Evolutionary conservation across 2,329 filamentous ascomycete species (phyloP).

Genomic region (Didymella segeticola): DNA sequence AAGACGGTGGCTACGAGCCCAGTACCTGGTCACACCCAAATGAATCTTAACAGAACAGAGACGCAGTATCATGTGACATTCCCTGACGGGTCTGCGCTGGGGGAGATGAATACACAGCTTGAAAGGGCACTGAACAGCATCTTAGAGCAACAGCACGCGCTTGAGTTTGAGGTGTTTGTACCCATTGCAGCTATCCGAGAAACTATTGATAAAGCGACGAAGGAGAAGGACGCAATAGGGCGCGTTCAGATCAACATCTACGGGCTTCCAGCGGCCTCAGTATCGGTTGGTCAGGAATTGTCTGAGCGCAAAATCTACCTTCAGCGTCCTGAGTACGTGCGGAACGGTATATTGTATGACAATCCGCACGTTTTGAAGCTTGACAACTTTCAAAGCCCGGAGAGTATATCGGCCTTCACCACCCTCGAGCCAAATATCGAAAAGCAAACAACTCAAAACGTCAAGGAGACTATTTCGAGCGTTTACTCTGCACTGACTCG

Average conservation of each 20-base stretch:
- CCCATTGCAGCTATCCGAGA: slow-evolving; percentile 28
- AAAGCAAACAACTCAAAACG: slow-evolving; percentile 8
- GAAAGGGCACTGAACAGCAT: slow-evolving; percentile 27
- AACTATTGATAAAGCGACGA: slow-evolving; percentile 27
- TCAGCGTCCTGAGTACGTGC: slow-evolving; percentile 30
- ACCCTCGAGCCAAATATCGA: slow-evolving; percentile 2
- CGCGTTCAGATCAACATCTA: slow-evolving; percentile 38
- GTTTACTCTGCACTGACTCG: slow-evolving; percentile 35
- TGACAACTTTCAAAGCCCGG: slow-evolving; percentile 28
- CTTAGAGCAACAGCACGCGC: slow-evolving; percentile 15
- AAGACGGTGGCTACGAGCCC: slow-evolving; percentile 7
- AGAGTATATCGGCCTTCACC: not conserved
- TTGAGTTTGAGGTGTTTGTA: slow-evolving; percentile 35
- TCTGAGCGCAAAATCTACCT: slow-evolving; percentile 34
- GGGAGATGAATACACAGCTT: slow-evolving; percentile 29
- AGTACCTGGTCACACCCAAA: slow-evolving; percentile 24
- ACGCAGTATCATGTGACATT: slow-evolving; percentile 25
- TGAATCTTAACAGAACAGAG: slow-evolving; percentile 20
- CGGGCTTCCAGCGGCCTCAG: slow-evolving; percentile 13
- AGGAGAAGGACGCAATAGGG: slow-evolving; percentile 34
- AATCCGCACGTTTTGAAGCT: slow-evolving; percentile 38
- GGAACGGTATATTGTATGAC: slow-evolving; percentile 25
- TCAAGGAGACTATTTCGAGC: slow-evolving; percentile 24
- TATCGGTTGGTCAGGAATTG: slow-evolving; percentile 26
- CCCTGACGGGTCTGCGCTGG: slow-evolving; percentile 19